phyloP scores from a whole-genome alignment of 1,139 yeast genomes.

The Pichia sp. region DNA sequence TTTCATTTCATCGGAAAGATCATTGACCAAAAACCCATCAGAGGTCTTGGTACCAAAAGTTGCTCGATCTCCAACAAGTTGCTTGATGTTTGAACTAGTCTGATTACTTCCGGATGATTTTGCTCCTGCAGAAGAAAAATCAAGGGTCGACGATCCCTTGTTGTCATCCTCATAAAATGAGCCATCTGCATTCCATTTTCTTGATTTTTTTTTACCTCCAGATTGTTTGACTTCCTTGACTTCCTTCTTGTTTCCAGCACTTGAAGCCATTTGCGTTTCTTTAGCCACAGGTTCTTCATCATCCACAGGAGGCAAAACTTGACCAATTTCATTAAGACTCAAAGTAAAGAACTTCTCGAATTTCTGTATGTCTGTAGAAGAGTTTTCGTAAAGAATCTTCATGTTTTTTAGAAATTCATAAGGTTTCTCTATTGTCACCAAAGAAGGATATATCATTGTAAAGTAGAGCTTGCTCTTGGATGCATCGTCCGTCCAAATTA shows the following conservation, averaged over 20 bases:
- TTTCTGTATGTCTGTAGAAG: conserved; percentile 21
- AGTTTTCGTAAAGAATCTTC: conserved; percentile 26
- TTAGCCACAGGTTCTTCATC: conserved; percentile 8
- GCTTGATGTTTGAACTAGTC: conserved; percentile 25
- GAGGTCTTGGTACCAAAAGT: conserved; percentile 44
- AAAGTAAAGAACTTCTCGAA: conserved; percentile 29
- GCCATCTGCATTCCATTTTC: conserved; percentile 51
- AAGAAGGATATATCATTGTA: conserved; percentile 33
- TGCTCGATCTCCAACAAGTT: conserved; percentile 36
- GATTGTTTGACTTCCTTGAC: conserved; percentile 4
- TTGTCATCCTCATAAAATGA: conserved; percentile 36
- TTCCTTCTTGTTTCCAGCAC: conserved; percentile 10
- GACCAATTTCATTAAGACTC: conserved; percentile 21
- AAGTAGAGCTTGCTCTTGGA: conserved; percentile 25
- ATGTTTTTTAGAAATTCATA: conserved; percentile 34
- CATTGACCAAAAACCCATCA: conserved; percentile 49
- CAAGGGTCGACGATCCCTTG: conserved; percentile 34
- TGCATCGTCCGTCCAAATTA: conserved; percentile 24
- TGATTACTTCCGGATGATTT: conserved; percentile 15
- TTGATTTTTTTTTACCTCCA: conserved; percentile 33
- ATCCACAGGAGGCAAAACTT: conserved; percentile 11
- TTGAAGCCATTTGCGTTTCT: conserved; percentile 1
- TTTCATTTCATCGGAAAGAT: conserved; percentile 44
- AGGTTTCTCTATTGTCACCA: conserved; percentile 32
- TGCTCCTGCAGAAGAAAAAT: conserved; percentile 38